Conservation (phyloP, 129 eudicot species). For the Artemisia annua region DNA sequence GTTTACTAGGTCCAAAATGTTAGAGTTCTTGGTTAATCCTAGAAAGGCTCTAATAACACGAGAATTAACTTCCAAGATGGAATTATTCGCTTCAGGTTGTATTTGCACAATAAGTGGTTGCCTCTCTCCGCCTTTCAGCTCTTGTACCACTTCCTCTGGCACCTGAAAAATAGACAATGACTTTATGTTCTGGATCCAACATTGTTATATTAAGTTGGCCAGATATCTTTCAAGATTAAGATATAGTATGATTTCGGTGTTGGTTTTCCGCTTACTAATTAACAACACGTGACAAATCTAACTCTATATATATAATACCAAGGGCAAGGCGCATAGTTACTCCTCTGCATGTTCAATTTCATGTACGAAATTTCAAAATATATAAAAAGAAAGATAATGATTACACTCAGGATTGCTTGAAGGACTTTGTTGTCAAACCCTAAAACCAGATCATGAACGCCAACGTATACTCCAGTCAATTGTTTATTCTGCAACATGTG, state of each 20-base stretch:
- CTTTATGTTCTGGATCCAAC: neutral
- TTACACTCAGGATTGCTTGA: constrained; percentile 57
- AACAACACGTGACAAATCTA: too few relatives aligned
- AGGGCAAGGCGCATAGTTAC: too few relatives aligned
- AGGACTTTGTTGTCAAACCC: constrained; percentile 68
- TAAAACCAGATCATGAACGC: constrained; percentile 52
- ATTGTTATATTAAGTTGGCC: neutral
- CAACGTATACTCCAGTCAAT: constrained; percentile 37
- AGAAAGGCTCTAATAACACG: constrained; percentile 33
- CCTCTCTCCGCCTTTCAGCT: constrained; percentile 35
- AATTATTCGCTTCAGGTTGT: constrained; percentile 15
- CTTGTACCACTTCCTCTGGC: constrained; percentile 50
- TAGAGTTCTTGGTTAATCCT: constrained; percentile 18
- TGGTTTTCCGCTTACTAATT: neutral
- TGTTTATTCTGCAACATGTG: constrained; percentile 45
- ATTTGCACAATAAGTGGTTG: constrained; percentile 58
- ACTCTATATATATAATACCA: too few relatives aligned
- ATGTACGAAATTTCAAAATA: neutral
- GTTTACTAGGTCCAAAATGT: constrained; percentile 30
- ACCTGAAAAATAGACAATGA: constrained; percentile 32
- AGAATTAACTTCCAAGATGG: constrained; percentile 33
- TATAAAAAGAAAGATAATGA: neutral
- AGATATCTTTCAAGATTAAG: neutral
- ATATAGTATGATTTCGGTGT: neutral
- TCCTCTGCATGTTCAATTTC: neutral